Evolutionary conservation across 805 yeast genomes (phyloP), one percentile per base, ranked within the genome.

Genomic region (Saccharomyces mikatae): DNA sequence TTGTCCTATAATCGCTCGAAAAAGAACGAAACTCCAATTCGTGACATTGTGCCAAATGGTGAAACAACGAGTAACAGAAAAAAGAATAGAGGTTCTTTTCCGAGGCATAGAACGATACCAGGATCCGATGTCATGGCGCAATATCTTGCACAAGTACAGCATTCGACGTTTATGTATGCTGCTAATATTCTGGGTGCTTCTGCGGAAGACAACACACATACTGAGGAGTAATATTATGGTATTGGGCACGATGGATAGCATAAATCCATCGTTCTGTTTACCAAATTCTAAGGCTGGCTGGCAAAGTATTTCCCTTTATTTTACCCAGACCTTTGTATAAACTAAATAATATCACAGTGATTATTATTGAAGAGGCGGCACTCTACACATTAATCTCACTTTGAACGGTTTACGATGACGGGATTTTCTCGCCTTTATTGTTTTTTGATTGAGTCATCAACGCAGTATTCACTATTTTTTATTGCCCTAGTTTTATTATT

Each of bases 81-180:
- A 52, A 52, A 41, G 48, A 46, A 49, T 52, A 44, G 22, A 56
- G 52, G 30, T 11, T 22, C 30, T 22, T n/a, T 46, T 36, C 54
- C 53, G 26, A 51, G 36, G 36, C 47, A 53, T 3, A 57, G 58
- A 52, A 61, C 69, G 6, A 69, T 74, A 10, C 76, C 84, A 6
- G 89, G 90, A 2, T 82, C 87, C 0, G 86, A 83, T 60, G 88
- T 86, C 11, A 84, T 86, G 89, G 85, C 89, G 0, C 89, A 85
- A 63, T 86, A 85, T 64, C 73, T 86, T 60, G 87, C 88, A n/a
- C 86, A 82, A 65, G 74, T 84, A 5, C 87, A 83, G 60, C 85
- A 82, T 56, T 84, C 85, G 10, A 76, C 77, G 48, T 68, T 80
- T 62, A 66, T 80, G 55, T 83, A 81, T 65, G 72, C 84, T 61